Base-by-base conservation (phyloP, 805 yeast genomes). In the Saccharomycopsis fermentans region DNA sequence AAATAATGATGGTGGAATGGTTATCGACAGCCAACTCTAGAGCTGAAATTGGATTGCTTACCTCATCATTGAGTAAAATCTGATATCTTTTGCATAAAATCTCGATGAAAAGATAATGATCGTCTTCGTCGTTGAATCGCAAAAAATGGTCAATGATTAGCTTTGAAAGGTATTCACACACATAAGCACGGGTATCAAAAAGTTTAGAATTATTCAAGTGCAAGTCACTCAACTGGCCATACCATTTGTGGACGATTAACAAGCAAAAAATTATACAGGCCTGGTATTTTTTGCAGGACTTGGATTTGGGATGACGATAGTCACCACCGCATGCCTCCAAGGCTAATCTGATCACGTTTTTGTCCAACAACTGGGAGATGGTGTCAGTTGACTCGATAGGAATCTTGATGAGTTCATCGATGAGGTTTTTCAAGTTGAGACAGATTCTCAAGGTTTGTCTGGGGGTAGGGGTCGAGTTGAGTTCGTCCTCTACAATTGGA, bases 21-120 rank as follows among this genome's bases (percentile, higher is more conserved):
- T 83, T 81, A 67, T 90, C 96, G 29, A 87, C 90, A 0, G 96
- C 96, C 65, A 89, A 70, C 68, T 90, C 97, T 62, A 90, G 72
- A 0, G 90, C 96, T 70, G 81, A 85, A n/a, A 78, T 71, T 0
- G 96, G 92, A 4, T 69, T 75, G 0, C 82, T 70, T 63, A 85
- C 90, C 32, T 68, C 76, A 53, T 81, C 86, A 64, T 83, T 79
- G 54, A 86, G 74, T 63, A 79, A 81, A 63, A 88, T 82, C 27
- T 81, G 74, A 71, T 83, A 90, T 34, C 95, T 75, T 65, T 84
- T 90, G 67, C 92, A 84, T 21, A 90, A 74, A 84, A 90, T 79
- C 32, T 85, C 83, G 65, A 87, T 77, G 67, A 89, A 87, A 63
- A 88, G 71, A 67, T 81, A 82, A 61, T 81, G 85, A 59, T 81